These are phyloP conservation scores for Sclerotinia subarctica DNA, from an alignment of 2,329 filamentous ascomycete genomes.

Conservation along the genomic window DNA sequence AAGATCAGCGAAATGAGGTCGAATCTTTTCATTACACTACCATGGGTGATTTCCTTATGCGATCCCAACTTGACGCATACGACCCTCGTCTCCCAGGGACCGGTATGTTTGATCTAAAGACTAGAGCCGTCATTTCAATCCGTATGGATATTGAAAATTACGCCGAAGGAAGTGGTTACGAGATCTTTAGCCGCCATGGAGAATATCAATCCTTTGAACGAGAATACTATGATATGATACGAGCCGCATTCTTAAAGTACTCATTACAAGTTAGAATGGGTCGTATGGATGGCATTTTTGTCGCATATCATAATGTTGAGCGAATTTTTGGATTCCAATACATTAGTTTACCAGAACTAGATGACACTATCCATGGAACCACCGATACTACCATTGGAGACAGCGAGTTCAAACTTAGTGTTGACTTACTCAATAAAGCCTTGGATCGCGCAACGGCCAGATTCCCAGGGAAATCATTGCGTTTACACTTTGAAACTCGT, in stretches of 20 bases:
- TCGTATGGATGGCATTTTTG: slow-evolving; percentile 97
- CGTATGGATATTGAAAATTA: slow-evolving; percentile 78
- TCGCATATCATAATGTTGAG: slow-evolving; percentile 91
- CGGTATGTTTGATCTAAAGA: slow-evolving; percentile 96
- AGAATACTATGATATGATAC: slow-evolving; percentile 96
- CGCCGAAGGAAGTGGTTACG: slow-evolving; percentile 76
- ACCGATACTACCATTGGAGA: slow-evolving; percentile 66
- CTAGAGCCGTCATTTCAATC: slow-evolving; percentile 83
- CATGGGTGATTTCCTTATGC: slow-evolving; percentile 84
- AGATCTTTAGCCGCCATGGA: slow-evolving; percentile 74
- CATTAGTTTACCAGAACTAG: slow-evolving; percentile 81
- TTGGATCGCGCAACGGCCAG: slow-evolving; percentile 70
- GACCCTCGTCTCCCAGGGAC: slow-evolving; percentile 83
- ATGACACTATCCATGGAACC: slow-evolving; percentile 82
- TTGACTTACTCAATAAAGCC: slow-evolving; percentile 74
- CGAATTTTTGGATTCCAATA: slow-evolving; percentile 99
- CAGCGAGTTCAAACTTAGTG: slow-evolving; percentile 77
- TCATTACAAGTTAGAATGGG: slow-evolving; percentile 95
- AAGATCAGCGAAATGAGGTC: slow-evolving; percentile 66
- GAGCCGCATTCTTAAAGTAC: slow-evolving; percentile 92
- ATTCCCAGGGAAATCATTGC: slow-evolving; percentile 73
- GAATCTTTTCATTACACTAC: slow-evolving; percentile 88
- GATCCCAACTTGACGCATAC: slow-evolving; percentile 89
- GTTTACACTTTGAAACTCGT: slow-evolving; percentile 79
- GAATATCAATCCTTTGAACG: slow-evolving; percentile 89